Percentiles rank a stretch among this genome's conserved stretches.
These are phyloP conservation scores for Davidsoniella virescens DNA, from an alignment of 2,329 filamentous ascomycete genomes.

Conservation along the genomic window DNA sequence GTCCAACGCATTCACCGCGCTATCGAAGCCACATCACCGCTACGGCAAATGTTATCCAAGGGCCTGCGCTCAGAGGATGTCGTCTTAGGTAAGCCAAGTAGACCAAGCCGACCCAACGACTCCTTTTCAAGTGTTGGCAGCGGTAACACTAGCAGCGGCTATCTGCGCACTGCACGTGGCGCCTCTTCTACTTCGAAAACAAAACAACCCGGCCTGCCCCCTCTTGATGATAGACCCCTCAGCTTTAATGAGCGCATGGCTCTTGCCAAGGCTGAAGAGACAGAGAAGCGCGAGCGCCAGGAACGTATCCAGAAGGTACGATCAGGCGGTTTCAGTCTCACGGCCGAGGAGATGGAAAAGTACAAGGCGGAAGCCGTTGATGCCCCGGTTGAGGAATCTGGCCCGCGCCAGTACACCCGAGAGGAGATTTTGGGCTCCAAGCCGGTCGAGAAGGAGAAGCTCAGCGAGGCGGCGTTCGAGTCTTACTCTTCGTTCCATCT, in stretches of 20 bases:
- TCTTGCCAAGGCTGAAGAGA: slow-evolving; percentile 45
- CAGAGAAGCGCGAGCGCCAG: slow-evolving; percentile 31
- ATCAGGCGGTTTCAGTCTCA: slow-evolving; percentile 40
- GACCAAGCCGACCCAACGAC: neutral
- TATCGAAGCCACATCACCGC: slow-evolving; percentile 11
- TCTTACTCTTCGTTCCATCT: slow-evolving; percentile 75
- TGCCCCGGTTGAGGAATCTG: slow-evolving; percentile 31
- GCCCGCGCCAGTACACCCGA: slow-evolving; percentile 40
- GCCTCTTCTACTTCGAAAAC: too few species aligned
- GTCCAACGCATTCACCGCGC: slow-evolving; percentile 10
- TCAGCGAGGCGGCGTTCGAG: slow-evolving; percentile 53
- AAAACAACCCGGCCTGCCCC: neutral
- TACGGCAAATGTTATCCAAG: slow-evolving; percentile 8
- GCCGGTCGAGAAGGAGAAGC: slow-evolving; percentile 23
- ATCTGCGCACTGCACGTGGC: slow-evolving; percentile 9
- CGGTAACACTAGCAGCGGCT: neutral
- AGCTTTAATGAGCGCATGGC: slow-evolving; percentile 79
- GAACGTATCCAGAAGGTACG: slow-evolving; percentile 36
- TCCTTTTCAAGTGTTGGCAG: slow-evolving; percentile 5
- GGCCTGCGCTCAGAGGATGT: slow-evolving; percentile 10
- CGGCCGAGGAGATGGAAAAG: slow-evolving; percentile 39
- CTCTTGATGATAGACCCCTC: slow-evolving; percentile 22
- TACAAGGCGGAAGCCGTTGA: slow-evolving; percentile 43
- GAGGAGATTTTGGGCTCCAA: slow-evolving; percentile 39
- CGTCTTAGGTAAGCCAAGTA: slow-evolving; percentile 3